Evolutionary conservation across 192 early-diverging fungal species (phyloP).

Genomic region (Irineochytrium annulatum): DNA sequence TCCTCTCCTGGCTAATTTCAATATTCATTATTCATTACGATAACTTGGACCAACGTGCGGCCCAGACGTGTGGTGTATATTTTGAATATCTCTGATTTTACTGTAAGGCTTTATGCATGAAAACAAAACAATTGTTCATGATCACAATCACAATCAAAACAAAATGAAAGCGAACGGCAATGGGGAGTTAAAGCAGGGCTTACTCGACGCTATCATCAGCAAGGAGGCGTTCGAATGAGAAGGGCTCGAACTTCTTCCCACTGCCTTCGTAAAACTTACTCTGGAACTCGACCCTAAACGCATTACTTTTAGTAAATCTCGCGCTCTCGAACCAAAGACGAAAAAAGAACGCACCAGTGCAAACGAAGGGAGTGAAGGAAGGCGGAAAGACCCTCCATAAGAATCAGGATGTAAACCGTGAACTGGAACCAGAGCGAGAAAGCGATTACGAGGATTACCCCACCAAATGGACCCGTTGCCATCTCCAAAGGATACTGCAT

Average conservation of each 20-base stretch:
- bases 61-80: no score
- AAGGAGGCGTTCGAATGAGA: slow-evolving; percentile 62
- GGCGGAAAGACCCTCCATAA: slow-evolving; percentile 85
- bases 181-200: not conserved
- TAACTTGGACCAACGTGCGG: no score
- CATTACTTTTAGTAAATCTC: slow-evolving; percentile 4
- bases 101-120: no score
- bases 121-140: no score
- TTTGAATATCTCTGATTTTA: no score
- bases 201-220: slow-evolving; percentile 8
- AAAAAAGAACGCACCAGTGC: slow-evolving; percentile 59
- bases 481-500: slow-evolving; percentile 57
- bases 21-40: no score
- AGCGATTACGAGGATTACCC: slow-evolving; percentile 68
- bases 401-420: slow-evolving; percentile 72
- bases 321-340: not conserved
- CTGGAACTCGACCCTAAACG: slow-evolving; percentile 91
- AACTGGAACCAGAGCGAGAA: slow-evolving; percentile 86
- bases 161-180: not conserved
- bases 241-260: slow-evolving; percentile 89
- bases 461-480: slow-evolving; percentile 38
- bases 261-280: slow-evolving; percentile 93
- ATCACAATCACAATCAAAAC: not conserved
- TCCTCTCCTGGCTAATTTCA: no score
- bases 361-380: slow-evolving; percentile 89